Conservation (phyloP, 1,139 yeast genomes). For the Yamadazyma membranifaciens region DNA sequence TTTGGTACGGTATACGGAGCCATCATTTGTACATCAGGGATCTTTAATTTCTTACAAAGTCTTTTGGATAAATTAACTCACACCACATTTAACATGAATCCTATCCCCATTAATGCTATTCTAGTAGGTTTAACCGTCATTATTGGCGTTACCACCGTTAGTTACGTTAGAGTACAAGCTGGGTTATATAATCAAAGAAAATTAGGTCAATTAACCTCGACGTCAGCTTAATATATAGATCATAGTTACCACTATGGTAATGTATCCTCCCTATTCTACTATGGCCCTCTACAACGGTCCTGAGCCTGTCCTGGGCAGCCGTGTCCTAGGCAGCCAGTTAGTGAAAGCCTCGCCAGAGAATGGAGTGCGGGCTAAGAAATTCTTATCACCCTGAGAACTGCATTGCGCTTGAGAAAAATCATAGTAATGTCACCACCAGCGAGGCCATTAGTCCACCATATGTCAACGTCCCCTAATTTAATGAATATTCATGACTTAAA, state of each 20-base stretch:
- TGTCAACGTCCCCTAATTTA: conserved; percentile 2
- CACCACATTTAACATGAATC: conserved; percentile 39
- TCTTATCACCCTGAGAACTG: background rate
- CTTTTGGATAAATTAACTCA: conserved; percentile 41
- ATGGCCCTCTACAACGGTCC: too few relatives aligned
- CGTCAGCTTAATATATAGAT: conserved; percentile 1
- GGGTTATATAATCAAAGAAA: conserved; percentile 20
- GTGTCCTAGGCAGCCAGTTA: too few relatives aligned
- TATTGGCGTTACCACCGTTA: conserved; percentile 30
- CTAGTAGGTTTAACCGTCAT: conserved; percentile 28
- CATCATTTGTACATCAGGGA: conserved; percentile 42
- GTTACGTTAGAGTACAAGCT: conserved; percentile 32
- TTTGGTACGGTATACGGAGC: conserved; percentile 49
- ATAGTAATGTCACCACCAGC: too few relatives aligned
- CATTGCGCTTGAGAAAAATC: background rate
- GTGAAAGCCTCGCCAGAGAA: background rate
- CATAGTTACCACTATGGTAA: background rate
- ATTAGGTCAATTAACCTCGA: conserved; percentile 9
- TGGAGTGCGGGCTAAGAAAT: background rate
- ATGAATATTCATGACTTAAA: background rate
- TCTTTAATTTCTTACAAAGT: conserved; percentile 38
- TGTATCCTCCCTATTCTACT: too few relatives aligned
- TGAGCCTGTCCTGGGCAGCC: too few relatives aligned
- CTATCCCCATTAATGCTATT: conserved; percentile 36
- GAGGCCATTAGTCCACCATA: too few relatives aligned